phyloP scores from a whole-genome alignment of 1,284 basidiomycete species.

The Flammula alnicola region DNA sequence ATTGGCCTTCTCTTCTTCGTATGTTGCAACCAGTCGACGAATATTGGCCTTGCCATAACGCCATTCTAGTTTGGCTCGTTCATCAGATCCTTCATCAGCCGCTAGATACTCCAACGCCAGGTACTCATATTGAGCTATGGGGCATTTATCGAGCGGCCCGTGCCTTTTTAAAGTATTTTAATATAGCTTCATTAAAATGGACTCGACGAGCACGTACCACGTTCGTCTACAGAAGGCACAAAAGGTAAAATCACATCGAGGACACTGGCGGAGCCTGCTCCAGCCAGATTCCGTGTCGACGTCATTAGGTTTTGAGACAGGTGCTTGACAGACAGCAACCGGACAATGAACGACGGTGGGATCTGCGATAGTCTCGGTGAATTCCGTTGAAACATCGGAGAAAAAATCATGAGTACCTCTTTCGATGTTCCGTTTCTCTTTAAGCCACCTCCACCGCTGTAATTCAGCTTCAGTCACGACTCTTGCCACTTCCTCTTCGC shows the following conservation, averaged over 20 bases:
- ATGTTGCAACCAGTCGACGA: constrained; percentile 56
- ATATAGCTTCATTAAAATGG: background rate
- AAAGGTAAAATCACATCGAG: constrained; percentile 69
- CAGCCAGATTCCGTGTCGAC: constrained; percentile 66
- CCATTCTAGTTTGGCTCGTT: constrained; percentile 55
- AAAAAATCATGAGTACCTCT: constrained; percentile 49
- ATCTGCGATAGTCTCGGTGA: constrained; percentile 46
- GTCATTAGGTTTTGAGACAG: constrained; percentile 59
- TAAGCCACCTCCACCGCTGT: constrained; percentile 74
- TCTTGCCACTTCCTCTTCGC: constrained; percentile 72
- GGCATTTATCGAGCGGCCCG: constrained; percentile 69
- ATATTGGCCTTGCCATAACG: constrained; percentile 67
- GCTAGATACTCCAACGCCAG: constrained; percentile 68
- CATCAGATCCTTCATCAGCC: constrained; percentile 50
- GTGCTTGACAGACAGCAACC: constrained; percentile 70
- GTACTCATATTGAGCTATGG: constrained; percentile 61
- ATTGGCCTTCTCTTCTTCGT: constrained; percentile 71
- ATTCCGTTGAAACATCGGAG: constrained; percentile 1
- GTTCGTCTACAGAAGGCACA: constrained; percentile 76
- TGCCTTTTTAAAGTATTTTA: constrained; percentile 54
- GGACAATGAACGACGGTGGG: constrained; percentile 79
- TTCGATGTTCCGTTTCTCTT: constrained; percentile 70
- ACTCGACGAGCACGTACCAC: constrained; percentile 51
- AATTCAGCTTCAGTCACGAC: constrained; percentile 67
- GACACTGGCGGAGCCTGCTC: constrained; percentile 71